Percentiles rank a stretch among this genome's conserved stretches.
These are phyloP conservation scores for Globisporangium solare DNA, from an alignment of 352 stramenopile species.

Conservation along the genomic window DNA sequence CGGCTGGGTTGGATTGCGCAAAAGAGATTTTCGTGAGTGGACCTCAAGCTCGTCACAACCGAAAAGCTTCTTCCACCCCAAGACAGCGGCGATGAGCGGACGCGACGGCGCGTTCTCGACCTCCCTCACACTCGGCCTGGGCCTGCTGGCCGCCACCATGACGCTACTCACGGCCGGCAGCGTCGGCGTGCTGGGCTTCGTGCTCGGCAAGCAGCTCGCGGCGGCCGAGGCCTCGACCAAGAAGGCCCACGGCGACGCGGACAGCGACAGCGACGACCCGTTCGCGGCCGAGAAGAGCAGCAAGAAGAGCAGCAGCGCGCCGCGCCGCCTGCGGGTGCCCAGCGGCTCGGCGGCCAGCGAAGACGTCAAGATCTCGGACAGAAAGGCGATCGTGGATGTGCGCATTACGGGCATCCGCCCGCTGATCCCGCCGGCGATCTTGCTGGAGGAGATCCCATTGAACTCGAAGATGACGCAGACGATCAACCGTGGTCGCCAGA, in stretches of 20 bases:
- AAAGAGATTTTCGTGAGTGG: conserved; percentile 4
- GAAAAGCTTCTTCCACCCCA: neutral
- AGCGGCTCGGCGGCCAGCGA: conserved; percentile 55
- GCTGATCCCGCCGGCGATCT: conserved; percentile 80
- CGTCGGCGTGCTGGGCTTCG: conserved; percentile 62
- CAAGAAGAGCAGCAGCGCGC: conserved; percentile 18
- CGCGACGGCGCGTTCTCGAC: conserved; percentile 31
- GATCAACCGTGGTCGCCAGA: conserved; percentile 72
- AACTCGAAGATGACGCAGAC: conserved; percentile 76
- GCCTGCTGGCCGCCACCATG: conserved; percentile 65
- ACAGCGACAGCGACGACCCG: conserved; percentile 13
- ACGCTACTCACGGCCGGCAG: conserved; percentile 69
- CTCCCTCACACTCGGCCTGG: conserved; percentile 59
- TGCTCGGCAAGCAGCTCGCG: conserved; percentile 47
- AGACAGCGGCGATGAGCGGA: conserved; percentile 6
- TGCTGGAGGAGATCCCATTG: conserved; percentile 83
- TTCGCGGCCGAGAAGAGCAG: conserved; percentile 12
- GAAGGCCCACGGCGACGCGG: conserved; percentile 10
- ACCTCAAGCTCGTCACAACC: neutral
- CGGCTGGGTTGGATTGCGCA: conserved; percentile 11
- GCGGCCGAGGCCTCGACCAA: conserved; percentile 7
- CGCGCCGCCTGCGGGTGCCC: conserved; percentile 52
- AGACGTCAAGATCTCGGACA: conserved; percentile 83
- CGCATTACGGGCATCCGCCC: conserved; percentile 83
- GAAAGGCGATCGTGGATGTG: conserved; percentile 83